Base-by-base conservation (phyloP, 1,139 yeast genomes). In the Wickerhamomyces sp. region DNA sequence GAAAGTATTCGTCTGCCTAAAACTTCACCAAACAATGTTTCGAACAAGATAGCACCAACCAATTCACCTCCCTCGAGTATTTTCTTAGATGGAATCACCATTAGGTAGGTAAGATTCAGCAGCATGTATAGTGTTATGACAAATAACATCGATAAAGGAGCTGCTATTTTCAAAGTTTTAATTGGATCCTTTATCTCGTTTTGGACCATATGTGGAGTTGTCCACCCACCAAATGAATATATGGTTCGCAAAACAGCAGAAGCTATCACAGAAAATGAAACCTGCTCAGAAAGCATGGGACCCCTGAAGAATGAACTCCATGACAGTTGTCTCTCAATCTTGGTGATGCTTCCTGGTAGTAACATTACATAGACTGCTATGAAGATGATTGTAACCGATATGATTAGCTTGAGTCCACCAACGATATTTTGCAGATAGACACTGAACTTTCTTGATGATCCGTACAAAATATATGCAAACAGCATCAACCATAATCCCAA, bases 211-310 rank as follows among this genome's bases (percentile, higher is more conserved):
- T 78, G 84, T 2, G 78, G 79, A 5, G 79, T 64, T 49, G 76
- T 77, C 86, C 85, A 80, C 3, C 86, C 86, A 7, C 75, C 68
- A 48, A 74, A 73, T 2, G 84, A 77, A 57, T 77, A 79, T 9
- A 75, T 67, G 1, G 79, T 79, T 58, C 78, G 76, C 34, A 79
- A 69, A 14, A 79, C 65, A 0, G 82, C 81, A 39, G 79, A 72
- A 0, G 63, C 49, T 10, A 52, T 15, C 10, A 51, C 35, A 11
- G 57, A 41, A 7, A 46, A 33, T 7, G 55, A 42, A 5, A 40
- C 29, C 1, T 36, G 36, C 23, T 18, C 23, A 2, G 43, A 23
- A 1, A 39, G 18, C 5, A 39, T 37, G 3, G 51, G 51, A 6
- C 23, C 27, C 5, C 43, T 44, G 33, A 64, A 58, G 32, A 66